These are phyloP conservation scores for Scutellaria baicalensis DNA, from an alignment of 257 asterid species.

Conservation along the genomic window DNA sequence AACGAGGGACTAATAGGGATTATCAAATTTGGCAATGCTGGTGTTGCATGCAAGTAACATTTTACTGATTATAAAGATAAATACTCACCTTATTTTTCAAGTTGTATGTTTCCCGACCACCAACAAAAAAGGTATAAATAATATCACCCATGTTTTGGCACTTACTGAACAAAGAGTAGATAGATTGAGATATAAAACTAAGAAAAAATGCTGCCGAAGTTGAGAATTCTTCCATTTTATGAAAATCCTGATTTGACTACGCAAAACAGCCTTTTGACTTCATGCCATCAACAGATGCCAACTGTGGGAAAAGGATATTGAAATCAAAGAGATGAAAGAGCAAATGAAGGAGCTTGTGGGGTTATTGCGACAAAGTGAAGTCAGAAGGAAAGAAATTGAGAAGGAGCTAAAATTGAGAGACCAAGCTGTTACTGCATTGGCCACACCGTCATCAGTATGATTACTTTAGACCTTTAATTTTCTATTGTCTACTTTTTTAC, in stretches of 20 bases:
- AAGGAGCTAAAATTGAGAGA: constrained; percentile 74
- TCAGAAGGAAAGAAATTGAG: constrained; percentile 74
- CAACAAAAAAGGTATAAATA: background rate
- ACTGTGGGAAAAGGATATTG: constrained; percentile 78
- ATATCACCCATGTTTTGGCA: background rate
- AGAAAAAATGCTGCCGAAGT: background rate
- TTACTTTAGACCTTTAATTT: background rate
- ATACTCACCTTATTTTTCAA: too few relatives aligned
- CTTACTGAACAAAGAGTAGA: background rate
- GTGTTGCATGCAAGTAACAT: too few relatives aligned
- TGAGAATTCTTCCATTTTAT: background rate
- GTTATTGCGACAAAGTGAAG: constrained; percentile 78
- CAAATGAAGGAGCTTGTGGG: constrained; percentile 87
- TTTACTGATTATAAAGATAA: too few relatives aligned
- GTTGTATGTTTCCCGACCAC: background rate
- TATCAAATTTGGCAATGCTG: too few relatives aligned
- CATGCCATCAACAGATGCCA: constrained; percentile 55
- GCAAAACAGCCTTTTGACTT: background rate
- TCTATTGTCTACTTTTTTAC: background rate
- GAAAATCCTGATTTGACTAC: background rate
- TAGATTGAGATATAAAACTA: background rate
- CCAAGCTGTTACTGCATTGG: constrained; percentile 49
- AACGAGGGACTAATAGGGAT: background rate
- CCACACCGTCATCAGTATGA: constrained; percentile 79
- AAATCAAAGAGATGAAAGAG: constrained; percentile 91